A percentile compares a stretch with the other conserved stretches of the same genome.
Conservation (phyloP, 192 early-diverging fungal genomes). For the Coemansia asiatica region DNA sequence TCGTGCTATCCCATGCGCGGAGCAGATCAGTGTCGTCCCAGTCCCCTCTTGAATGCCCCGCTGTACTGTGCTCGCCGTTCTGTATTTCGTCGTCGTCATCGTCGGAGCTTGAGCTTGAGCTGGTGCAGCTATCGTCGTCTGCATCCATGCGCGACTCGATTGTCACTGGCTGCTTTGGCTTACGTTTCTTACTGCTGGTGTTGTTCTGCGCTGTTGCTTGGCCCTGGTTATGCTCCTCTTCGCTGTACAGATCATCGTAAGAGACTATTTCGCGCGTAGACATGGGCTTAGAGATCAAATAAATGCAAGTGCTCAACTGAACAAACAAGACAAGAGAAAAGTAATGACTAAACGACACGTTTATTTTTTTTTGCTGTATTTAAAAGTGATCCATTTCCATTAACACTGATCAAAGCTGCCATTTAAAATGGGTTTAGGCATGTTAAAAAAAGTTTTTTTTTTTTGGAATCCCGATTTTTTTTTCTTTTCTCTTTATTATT, state of each 20-base stretch:
- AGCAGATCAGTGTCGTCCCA: conserved; percentile 68
- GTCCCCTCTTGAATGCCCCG: too few relatives aligned
- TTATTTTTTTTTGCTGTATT: too few relatives aligned
- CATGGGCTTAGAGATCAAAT: not conserved
- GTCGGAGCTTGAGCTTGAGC: too few relatives aligned
- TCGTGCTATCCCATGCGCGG: conserved; percentile 63
- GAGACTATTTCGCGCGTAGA: conserved; percentile 37
- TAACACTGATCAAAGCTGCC: too few relatives aligned
- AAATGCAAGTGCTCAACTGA: not conserved
- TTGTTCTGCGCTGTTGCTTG: too few relatives aligned
- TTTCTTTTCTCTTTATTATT: too few relatives aligned
- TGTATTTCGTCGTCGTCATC: conserved; percentile 9
- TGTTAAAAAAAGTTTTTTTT: conserved; percentile 2
- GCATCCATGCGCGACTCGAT: not conserved
- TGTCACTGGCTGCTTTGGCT: conserved; percentile 7
- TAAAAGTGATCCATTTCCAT: too few relatives aligned
- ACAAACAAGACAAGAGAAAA: not conserved
- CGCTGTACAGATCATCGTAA: conserved; percentile 41
- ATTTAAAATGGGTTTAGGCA: too few relatives aligned
- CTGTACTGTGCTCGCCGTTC: not conserved
- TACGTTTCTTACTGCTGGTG: conserved; percentile 3
- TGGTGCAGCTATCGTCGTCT: not conserved
- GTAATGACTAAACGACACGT: too few relatives aligned
- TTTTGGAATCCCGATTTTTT: too few relatives aligned
- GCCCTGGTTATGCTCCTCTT: conserved; percentile 9